These are phyloP conservation scores for Tephrocybe rancida DNA, from an alignment of 768 basidiomycete genomes.

Conservation along the genomic window DNA sequence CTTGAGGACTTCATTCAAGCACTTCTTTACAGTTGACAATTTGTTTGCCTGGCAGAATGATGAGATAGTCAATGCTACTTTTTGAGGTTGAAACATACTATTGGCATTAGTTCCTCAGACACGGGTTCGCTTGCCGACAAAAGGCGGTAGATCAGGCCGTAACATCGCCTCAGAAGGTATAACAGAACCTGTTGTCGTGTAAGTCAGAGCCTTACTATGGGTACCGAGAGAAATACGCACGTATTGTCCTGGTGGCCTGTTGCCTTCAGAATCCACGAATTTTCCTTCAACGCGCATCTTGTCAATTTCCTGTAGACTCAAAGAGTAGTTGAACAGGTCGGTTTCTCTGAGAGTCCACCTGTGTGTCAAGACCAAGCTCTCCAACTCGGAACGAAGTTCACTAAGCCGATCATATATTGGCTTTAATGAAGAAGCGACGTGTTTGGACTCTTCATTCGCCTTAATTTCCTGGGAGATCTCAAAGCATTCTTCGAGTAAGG, in stretches of 20 bases:
- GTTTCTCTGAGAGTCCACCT: conserved; percentile 97
- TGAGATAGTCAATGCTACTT: neutral
- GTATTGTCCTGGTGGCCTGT: conserved; percentile 92
- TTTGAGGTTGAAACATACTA: conserved; percentile 47
- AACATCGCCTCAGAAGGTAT: conserved; percentile 92
- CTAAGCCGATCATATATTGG: conserved; percentile 92
- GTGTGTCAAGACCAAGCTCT: conserved; percentile 91
- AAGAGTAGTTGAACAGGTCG: conserved; percentile 90
- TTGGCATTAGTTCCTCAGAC: conserved; percentile 96
- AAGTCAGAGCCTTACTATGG: neutral
- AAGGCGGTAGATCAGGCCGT: conserved; percentile 92
- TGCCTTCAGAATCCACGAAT: conserved; percentile 93
- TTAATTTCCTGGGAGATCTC: conserved; percentile 95
- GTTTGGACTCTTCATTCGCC: conserved; percentile 87
- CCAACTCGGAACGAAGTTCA: conserved; percentile 85
- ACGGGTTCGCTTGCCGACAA: conserved; percentile 96
- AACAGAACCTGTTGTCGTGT: conserved; percentile 69
- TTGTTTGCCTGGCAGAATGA: conserved; percentile 78
- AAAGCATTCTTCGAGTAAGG: conserved; percentile 95
- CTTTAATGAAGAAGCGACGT: conserved; percentile 83
- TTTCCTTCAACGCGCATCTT: conserved; percentile 97
- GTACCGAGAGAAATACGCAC: conserved; percentile 45
- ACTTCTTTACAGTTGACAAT: conserved; percentile 94
- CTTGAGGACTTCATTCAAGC: conserved; percentile 93
- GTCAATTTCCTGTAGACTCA: conserved; percentile 94